Evolutionary conservation across 1,284 basidiomycete genomes (phyloP), one percentile per base, ranked within the genome.

Genomic region (Hypsizygus ulmarius): DNA sequence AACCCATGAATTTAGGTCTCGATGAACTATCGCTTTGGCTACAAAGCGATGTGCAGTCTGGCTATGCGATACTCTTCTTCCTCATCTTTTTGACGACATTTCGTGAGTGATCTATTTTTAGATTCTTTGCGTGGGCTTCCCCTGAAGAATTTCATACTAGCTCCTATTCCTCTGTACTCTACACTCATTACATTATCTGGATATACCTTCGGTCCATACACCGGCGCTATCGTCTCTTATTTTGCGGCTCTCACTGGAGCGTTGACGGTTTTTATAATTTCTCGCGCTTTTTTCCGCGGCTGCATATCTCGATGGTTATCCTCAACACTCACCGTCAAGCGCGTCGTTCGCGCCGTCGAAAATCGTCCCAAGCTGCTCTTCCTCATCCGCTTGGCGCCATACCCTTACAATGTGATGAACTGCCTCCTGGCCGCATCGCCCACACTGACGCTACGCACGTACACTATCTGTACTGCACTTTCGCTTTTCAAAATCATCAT

Each of bases 371-470:
- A 82, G 61, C 75, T 93, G 5, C 80, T 93, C 41, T 92, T 93
- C 72, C 81, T 93, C 54, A 87, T 93, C 57, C 87, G 90, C 45
- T 75, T 93, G 41, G 90, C 88, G 14, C 87, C 87, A 3, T 90
- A 90, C 62, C 87, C 87, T 0, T 89, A 87, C 73, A 93, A 93
- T 67, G 84, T 93, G 60, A 90, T 93, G 84, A 93, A 93, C 70
- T 90, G 87, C 58, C 78, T 93, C 36, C 78, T 93, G 29, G 90
- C 90, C 2, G 87, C 88, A n/a, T 83, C 88, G 10, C 84, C 85
- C n/a, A 82, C 84, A n/a, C 78, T 93, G 55, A 85, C 82, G 8
- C 73, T 93, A 57, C 76, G 76, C 53, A 92, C 89, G 8, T 93
- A 92, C 68, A 79, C 82, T 21, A 61, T 78, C 39, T 92, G 89